Evolutionary conservation across 1,284 basidiomycete species (phyloP).

Genomic region (Irpex lacteus): DNA sequence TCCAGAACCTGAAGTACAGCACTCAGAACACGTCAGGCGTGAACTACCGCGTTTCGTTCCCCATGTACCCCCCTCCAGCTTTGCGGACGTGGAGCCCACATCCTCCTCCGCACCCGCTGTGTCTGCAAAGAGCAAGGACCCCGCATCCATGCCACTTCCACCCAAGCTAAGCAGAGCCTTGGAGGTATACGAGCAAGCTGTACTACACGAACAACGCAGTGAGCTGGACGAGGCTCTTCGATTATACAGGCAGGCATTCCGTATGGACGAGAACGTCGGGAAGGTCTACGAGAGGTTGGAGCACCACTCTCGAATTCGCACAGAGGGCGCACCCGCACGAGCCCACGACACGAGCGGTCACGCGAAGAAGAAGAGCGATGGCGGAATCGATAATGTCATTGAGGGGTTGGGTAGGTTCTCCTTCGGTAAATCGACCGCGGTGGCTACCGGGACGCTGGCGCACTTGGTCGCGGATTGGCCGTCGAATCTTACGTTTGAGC

Average conservation of each 20-base stretch:
- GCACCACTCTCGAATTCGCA: conserved; percentile 5
- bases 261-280: conserved; percentile 69
- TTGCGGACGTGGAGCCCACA: neutral
- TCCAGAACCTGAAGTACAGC: conserved; percentile 1
- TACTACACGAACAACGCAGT: conserved; percentile 70
- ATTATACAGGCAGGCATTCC: conserved; percentile 79
- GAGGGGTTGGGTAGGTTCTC: conserved; percentile 2
- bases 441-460: conserved; percentile 42
- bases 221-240: conserved; percentile 71
- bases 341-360: neutral
- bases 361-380: neutral
- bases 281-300: conserved; percentile 58
- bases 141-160: conserved; percentile 24
- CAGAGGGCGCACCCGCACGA: neutral
- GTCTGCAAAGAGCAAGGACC: neutral
- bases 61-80: neutral
- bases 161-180: conserved; percentile 48
- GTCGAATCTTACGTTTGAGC: conserved; percentile 51
- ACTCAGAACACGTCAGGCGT: neutral
- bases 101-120: neutral
- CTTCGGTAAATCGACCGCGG: conserved; percentile 13
- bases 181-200: conserved; percentile 65
- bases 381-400: neutral
- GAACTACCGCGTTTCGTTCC: neutral
- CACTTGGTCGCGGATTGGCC: conserved; percentile 49